These are phyloP conservation scores for Tephrocybe sp. DNA, from an alignment of 768 basidiomycete genomes.

Conservation along the genomic window DNA sequence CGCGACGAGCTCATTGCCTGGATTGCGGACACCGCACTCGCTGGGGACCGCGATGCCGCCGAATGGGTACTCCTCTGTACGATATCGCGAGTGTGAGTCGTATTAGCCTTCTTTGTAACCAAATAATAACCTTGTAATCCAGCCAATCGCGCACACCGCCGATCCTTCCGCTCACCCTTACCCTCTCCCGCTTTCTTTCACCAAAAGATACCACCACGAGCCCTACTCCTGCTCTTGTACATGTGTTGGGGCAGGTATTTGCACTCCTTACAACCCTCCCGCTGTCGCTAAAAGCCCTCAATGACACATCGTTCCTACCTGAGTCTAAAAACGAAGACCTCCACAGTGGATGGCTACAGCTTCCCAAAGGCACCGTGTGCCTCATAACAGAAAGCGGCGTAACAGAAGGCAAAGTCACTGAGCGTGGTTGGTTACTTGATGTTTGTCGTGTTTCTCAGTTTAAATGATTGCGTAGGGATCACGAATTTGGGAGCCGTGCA, in stretches of 20 bases:
- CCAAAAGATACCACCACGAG: constrained; percentile 18
- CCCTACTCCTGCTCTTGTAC: constrained; percentile 45
- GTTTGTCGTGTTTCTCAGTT: neutral
- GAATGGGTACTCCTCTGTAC: constrained; percentile 71
- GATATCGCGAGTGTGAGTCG: constrained; percentile 63
- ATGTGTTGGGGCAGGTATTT: constrained; percentile 57
- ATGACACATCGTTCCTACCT: constrained; percentile 57
- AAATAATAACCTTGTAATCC: neutral
- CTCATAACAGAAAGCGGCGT: constrained; percentile 68
- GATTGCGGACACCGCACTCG: constrained; percentile 72
- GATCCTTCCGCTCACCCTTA: constrained; percentile 66
- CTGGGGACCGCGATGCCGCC: constrained; percentile 66
- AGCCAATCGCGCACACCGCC: constrained; percentile 71
- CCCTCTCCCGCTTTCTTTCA: constrained; percentile 61
- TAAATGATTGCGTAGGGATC: constrained; percentile 42
- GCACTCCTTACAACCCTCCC: constrained; percentile 56
- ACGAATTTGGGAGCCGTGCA: constrained; percentile 64
- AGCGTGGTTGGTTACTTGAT: constrained; percentile 42
- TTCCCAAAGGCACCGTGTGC: constrained; percentile 59
- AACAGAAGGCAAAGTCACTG: constrained; percentile 64
- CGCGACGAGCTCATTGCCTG: constrained; percentile 64
- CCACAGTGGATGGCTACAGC: constrained; percentile 72
- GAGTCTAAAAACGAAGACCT: constrained; percentile 72
- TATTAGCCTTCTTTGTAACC: constrained; percentile 4
- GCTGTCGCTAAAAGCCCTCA: constrained; percentile 63